Percentiles rank a stretch among this genome's conserved stretches.
Conservation (phyloP, 805 yeast species). For the Tetrapisispora iriomotensis region DNA sequence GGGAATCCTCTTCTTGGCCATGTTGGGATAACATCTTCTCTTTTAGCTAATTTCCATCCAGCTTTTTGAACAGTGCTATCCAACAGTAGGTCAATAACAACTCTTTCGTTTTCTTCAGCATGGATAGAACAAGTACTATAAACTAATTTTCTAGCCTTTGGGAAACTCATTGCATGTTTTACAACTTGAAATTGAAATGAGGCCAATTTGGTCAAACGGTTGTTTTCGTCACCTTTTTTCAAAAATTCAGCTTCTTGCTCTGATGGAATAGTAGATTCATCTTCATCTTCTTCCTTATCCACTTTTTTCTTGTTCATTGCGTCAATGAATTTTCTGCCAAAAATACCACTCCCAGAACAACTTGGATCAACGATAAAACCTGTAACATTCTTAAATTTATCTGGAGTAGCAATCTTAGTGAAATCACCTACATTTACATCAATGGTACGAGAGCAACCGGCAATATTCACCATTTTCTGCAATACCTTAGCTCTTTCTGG, state of each 20-base stretch:
- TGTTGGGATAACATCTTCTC: conserved; percentile 57
- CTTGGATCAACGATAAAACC: conserved; percentile 93
- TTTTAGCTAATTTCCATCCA: conserved; percentile 67
- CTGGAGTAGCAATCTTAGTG: conserved; percentile 34
- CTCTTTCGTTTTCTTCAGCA: conserved; percentile 88
- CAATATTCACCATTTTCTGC: conserved; percentile 67
- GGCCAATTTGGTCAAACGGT: conserved; percentile 53
- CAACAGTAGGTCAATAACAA: conserved; percentile 65
- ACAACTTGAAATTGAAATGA: conserved; percentile 83
- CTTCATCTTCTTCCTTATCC: conserved; percentile 3
- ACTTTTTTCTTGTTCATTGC: conserved; percentile 22
- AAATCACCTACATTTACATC: conserved; percentile 45
- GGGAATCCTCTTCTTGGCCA: conserved; percentile 84
- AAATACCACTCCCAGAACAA: conserved; percentile 95
- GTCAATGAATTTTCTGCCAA: conserved; percentile 71
- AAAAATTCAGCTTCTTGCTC: conserved; percentile 41
- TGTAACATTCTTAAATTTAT: conserved; percentile 52
- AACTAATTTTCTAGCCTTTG: conserved; percentile 65
- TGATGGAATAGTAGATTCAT: conserved; percentile 19
- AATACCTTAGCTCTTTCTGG: conserved; percentile 58
- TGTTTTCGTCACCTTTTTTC: conserved; percentile 35
- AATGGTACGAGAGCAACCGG: conserved; percentile 45
- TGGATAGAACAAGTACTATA: conserved; percentile 95
- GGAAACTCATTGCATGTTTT: conserved; percentile 79
- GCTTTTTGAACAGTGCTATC: conserved; percentile 51